Base-by-base conservation (phyloP, 345 rosid genomes). In the Boechera retrofracta region DNA sequence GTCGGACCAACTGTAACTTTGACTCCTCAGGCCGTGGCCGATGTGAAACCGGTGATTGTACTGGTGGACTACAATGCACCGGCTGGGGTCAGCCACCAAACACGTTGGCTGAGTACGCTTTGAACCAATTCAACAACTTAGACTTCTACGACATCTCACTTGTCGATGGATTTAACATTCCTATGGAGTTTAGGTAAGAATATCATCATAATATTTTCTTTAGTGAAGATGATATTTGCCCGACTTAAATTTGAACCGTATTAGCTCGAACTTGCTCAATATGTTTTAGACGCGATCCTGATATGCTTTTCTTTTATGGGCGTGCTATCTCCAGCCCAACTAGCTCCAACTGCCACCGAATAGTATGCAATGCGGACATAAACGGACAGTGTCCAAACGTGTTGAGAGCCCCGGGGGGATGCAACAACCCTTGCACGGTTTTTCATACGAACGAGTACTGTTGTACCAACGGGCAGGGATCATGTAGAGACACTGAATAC, bases 31-130 rank as follows among this genome's bases (percentile, higher is more conserved):
- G 82, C 5, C 75, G 76, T 32, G 82, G 64, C 21, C 64, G 64
- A 13, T 91, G 97, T 6, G 15, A 82, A 61, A 89, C 88, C 0
- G 89, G 94, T 3, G 92, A 86, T 21, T 89, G 97, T 0, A 79
- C 69, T 5, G 87, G 87, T 26, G 58, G 77, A 55, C 83, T 86
- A 5, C 57, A 79, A 32, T 86, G 97, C 56, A 36, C 65, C 10
- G 84, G 74, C 4, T 86, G 69, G 77, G 94, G 93, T 5, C 48
- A 13, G 45, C 91, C 91, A 2, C 93, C 90, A 3, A 85, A 86
- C 69, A 87, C 93, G 63, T 54, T 85, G 64, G 92, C 87, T 18
- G 92, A 89, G 75, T 84, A 79, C 41, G 86, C 89, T 1, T 78
- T 88, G 31, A 90, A 90, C 84, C 90, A 86, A 3, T 87, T 70